Evolutionary conservation across 345 rosid genomes (phyloP).

Genomic region (Brassica incana): DNA sequence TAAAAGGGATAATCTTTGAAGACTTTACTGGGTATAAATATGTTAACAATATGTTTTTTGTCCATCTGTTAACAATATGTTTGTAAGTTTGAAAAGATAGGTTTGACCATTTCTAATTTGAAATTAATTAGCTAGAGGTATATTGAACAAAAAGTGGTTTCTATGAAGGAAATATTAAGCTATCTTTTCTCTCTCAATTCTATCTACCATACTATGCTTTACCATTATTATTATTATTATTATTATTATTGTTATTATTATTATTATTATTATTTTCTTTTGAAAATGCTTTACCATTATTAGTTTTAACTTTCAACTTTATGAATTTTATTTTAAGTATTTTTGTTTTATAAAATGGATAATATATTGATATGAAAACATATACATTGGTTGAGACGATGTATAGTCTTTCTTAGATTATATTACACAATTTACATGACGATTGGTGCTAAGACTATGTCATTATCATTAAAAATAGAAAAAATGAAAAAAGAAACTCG

Average conservation of each 20-base stretch:
- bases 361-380: neutral
- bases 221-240: neutral
- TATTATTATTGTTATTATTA: too few species aligned
- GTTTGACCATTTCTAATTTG: constrained; percentile 35
- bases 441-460: neutral
- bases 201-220: neutral
- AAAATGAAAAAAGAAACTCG: neutral
- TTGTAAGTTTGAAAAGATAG: constrained; percentile 1
- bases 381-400: neutral
- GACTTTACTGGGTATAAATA: constrained; percentile 8
- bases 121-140: neutral
- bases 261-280: too few species aligned
- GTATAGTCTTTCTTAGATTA: neutral
- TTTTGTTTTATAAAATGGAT: neutral
- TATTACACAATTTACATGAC: neutral
- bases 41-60: neutral
- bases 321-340: neutral
- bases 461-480: neutral
- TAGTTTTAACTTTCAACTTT: neutral
- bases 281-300: neutral
- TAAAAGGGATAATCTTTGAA: constrained; percentile 11
- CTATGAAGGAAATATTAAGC: constrained; percentile 31
- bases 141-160: constrained; percentile 30
- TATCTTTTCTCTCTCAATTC: neutral
- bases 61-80: neutral